A percentile compares a stretch with the other conserved stretches of the same genome.
Conservation (phyloP, 2,329 filamentous ascomycete genomes). For the Colletotrichum sp. region DNA sequence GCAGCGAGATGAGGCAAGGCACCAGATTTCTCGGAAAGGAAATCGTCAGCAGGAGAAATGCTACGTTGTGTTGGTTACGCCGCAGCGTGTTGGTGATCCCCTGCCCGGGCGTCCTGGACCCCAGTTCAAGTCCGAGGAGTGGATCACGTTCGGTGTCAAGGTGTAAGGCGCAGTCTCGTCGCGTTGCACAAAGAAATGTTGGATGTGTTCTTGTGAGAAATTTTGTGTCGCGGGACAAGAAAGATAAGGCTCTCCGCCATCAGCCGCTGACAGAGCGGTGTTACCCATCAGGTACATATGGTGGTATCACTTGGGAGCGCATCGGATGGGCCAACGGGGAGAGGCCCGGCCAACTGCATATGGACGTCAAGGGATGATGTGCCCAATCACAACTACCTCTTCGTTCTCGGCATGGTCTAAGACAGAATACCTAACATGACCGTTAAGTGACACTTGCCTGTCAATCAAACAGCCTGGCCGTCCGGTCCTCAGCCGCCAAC, state of each 20-base stretch:
- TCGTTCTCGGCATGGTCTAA: neutral
- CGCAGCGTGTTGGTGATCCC: neutral
- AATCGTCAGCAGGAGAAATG: neutral
- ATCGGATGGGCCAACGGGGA: neutral
- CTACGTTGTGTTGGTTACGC: neutral
- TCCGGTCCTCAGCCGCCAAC: neutral
- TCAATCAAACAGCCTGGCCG: neutral
- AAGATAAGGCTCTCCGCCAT: neutral
- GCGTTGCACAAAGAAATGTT: neutral
- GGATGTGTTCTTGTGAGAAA: neutral
- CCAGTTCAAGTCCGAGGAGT: neutral
- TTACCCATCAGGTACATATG: neutral
- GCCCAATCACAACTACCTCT: neutral
- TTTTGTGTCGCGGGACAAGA: neutral
- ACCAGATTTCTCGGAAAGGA: neutral
- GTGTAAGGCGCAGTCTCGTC: neutral
- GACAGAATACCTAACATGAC: neutral
- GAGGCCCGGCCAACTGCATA: neutral
- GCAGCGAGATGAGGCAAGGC: neutral
- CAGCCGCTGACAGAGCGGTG: neutral
- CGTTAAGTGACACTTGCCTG: neutral
- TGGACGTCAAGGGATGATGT: neutral
- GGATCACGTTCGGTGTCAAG: neutral
- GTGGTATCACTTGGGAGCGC: neutral
- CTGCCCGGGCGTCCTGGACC: neutral